Evolutionary conservation across 345 rosid genomes (phyloP).

Genomic region (Ceriops tagal): DNA sequence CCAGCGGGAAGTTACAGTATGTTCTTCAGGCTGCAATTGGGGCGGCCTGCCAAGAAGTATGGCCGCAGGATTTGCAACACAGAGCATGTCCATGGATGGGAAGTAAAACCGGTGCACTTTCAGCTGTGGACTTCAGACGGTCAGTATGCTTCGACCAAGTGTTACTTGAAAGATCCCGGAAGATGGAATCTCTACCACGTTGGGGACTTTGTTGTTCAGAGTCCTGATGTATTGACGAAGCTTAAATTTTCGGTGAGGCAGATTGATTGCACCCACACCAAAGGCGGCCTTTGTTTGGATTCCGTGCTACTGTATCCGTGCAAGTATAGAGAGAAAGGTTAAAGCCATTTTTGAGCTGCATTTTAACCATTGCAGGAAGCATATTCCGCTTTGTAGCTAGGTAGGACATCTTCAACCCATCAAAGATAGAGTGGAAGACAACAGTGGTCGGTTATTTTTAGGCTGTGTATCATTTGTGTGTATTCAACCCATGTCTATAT

Average conservation of each 20-base stretch:
- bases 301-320: slow-evolving; percentile 59
- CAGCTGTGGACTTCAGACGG: slow-evolving; percentile 74
- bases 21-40: slow-evolving; percentile 76
- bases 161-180: slow-evolving; percentile 53
- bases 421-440: slow-evolving; percentile 4
- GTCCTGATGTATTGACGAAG: slow-evolving; percentile 26
- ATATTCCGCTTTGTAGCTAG: slow-evolving; percentile 10
- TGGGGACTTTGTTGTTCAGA: slow-evolving; percentile 63
- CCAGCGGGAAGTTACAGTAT: slow-evolving; percentile 68
- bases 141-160: slow-evolving; percentile 48
- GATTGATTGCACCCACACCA: slow-evolving; percentile 91
- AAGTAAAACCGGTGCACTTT: slow-evolving; percentile 68
- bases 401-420: slow-evolving; percentile 10
- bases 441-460: background rate
- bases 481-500: background rate
- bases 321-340: slow-evolving; percentile 38
- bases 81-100: slow-evolving; percentile 88
- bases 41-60: slow-evolving; percentile 52
- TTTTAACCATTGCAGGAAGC: slow-evolving; percentile 23
- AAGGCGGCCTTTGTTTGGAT: slow-evolving; percentile 84
- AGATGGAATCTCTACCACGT: slow-evolving; percentile 67
- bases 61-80: slow-evolving; percentile 71
- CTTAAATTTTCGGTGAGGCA: slow-evolving; percentile 74
- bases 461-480: background rate
- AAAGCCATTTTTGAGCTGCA: slow-evolving; percentile 45